Conservation (phyloP, 805 yeast genomes). For the Candida tammaniensis region DNA sequence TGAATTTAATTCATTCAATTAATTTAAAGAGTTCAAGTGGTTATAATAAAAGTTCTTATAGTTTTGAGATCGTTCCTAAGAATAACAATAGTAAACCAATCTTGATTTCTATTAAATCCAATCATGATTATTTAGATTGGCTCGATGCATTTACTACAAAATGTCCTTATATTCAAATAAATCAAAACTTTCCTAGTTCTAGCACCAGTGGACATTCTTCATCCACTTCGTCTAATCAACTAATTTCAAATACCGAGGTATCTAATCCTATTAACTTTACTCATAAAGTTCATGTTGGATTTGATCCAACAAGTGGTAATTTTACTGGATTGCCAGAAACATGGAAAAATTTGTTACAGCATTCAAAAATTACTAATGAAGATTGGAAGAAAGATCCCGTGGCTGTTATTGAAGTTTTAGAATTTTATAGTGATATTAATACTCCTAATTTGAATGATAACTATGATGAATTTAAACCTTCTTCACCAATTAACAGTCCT, state of each 20-base stretch:
- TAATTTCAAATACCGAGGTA: conserved; percentile 43
- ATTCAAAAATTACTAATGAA: conserved; percentile 58
- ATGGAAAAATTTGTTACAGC: conserved; percentile 54
- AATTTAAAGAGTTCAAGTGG: conserved; percentile 60
- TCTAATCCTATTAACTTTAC: conserved; percentile 94
- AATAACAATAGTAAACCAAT: conserved; percentile 54
- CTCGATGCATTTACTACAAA: conserved; percentile 80
- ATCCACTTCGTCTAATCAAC: no score
- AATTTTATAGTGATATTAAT: conserved; percentile 44
- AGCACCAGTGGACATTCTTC: not conserved
- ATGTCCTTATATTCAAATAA: conserved; percentile 53
- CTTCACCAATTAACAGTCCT: no score
- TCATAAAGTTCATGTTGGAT: conserved; percentile 87
- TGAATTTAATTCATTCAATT: conserved; percentile 34
- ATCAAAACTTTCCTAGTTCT: not conserved
- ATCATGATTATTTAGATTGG: conserved; percentile 84
- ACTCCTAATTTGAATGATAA: conserved; percentile 9
- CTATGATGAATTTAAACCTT: not conserved
- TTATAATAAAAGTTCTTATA: conserved; percentile 43
- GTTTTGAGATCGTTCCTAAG: conserved; percentile 73
- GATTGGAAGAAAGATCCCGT: conserved; percentile 64
- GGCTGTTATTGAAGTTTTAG: conserved; percentile 60
- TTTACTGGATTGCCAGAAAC: conserved; percentile 57
- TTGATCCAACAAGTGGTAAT: conserved; percentile 70
- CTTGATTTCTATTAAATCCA: conserved; percentile 70